Evolutionary conservation across 257 asterid species (phyloP).

Genomic region (Jasminum sambac): DNA sequence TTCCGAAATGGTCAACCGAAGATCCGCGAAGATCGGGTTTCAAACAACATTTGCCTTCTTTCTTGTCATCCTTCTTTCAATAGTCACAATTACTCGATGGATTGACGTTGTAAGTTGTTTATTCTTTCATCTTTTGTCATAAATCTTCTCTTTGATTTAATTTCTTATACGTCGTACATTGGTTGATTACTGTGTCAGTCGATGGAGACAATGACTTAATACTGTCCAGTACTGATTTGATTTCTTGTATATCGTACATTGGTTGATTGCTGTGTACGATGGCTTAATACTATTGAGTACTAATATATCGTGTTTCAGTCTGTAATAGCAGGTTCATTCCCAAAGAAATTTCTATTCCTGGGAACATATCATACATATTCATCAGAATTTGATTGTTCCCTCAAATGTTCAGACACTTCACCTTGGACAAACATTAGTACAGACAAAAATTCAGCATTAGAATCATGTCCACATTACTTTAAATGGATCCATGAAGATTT

Average conservation of each 20-base stretch:
- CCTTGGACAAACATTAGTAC: conserved; percentile 8
- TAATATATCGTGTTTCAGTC: conserved; percentile 35
- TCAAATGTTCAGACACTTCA: conserved; percentile 44
- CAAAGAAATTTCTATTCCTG: conserved; percentile 21
- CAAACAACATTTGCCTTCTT: conserved; percentile 39
- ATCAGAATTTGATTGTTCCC: conserved; percentile 49
- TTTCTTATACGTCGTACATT: background rate
- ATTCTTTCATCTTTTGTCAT: background rate
- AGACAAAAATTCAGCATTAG: conserved; percentile 13
- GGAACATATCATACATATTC: conserved; percentile 37
- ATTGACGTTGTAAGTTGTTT: conserved; percentile 48
- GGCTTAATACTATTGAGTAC: no score
- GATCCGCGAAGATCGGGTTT: conserved; percentile 27
- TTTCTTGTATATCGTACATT: background rate
- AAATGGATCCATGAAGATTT: conserved; percentile 89
- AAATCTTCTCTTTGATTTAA: background rate
- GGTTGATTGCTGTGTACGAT: no score
- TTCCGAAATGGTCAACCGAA: conserved; percentile 34
- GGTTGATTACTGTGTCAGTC: no score
- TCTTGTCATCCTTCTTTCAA: conserved; percentile 35
- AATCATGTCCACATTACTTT: conserved; percentile 70
- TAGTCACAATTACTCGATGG: conserved; percentile 48
- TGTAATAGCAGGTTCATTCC: conserved; percentile 37
- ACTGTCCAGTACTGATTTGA: no score
- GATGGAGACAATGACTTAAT: no score